phyloP scores from a whole-genome alignment of 1,284 basidiomycete genomes.

The Amylostereum chailletii region DNA sequence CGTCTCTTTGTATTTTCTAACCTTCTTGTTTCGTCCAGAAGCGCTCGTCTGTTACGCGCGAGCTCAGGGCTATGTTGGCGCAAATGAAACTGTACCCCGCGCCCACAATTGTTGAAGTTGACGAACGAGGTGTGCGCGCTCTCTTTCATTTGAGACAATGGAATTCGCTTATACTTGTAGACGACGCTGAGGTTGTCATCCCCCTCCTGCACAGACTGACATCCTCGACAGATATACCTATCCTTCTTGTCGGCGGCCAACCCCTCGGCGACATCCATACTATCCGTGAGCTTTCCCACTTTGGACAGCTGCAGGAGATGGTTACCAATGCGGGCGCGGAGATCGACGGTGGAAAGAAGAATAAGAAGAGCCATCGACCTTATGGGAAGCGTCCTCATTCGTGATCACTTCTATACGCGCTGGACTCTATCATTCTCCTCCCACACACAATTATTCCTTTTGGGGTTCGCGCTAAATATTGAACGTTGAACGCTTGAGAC shows the following conservation, averaged over 20 bases:
- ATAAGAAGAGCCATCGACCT: conserved; percentile 23
- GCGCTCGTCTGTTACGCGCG: conserved; percentile 56
- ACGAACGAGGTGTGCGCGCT: conserved; percentile 45
- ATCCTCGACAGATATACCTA: conserved; percentile 46
- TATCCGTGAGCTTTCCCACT: conserved; percentile 40
- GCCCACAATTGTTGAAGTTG: conserved; percentile 69
- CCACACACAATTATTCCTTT: no score
- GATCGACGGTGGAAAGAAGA: conserved; percentile 46
- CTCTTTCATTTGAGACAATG: not conserved
- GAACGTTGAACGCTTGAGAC: no score
- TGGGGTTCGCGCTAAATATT: no score
- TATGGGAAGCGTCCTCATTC: no score
- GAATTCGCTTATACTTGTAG: conserved; percentile 11
- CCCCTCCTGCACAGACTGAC: conserved; percentile 52
- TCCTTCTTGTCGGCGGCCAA: conserved; percentile 64
- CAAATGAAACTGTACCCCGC: conserved; percentile 55
- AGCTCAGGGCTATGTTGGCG: conserved; percentile 54
- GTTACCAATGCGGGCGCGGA: conserved; percentile 52
- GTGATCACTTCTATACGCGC: no score
- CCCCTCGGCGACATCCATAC: conserved; percentile 48
- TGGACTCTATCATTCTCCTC: no score
- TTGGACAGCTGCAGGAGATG: conserved; percentile 42
- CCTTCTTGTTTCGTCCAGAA: conserved; percentile 26
- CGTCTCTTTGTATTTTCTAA: no score
- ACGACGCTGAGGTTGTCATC: conserved; percentile 35